phyloP scores from a whole-genome alignment of 1,139 yeast species.

The Debaryomyces singareniensis region DNA sequence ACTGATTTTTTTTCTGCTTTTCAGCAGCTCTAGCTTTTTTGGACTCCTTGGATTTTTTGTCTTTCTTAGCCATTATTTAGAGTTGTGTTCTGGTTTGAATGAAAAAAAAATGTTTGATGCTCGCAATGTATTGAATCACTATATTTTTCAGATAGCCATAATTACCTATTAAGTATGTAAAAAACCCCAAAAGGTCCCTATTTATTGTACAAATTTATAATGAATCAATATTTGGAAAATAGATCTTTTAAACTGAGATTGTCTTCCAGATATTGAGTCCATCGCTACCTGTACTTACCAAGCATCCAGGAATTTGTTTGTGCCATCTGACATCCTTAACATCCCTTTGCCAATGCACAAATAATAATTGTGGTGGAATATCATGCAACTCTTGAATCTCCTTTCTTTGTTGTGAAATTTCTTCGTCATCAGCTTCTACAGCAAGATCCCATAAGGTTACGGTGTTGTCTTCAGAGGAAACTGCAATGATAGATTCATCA shows the following conservation, averaged over 20 bases:
- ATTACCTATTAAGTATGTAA: not conserved
- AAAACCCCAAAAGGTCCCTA: not conserved
- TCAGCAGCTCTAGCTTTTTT: constrained; percentile 86
- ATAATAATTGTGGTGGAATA: constrained; percentile 91
- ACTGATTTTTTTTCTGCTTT: constrained; percentile 68
- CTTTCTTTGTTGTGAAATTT: constrained; percentile 68
- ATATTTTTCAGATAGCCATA: not conserved
- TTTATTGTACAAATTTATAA: constrained; percentile 1
- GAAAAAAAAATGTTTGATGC: not conserved
- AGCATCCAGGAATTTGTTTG: constrained; percentile 90
- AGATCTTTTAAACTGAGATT: constrained; percentile 62
- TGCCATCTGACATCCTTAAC: constrained; percentile 99
- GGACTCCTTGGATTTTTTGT: constrained; percentile 79
- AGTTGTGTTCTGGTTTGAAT: not conserved
- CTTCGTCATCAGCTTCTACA: constrained; percentile 96
- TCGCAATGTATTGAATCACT: not conserved
- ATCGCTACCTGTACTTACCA: constrained; percentile 92
- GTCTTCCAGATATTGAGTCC: constrained; percentile 96
- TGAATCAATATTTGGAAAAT: not conserved
- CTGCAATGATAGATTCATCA: constrained; percentile 93
- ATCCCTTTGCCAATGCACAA: constrained; percentile 97
- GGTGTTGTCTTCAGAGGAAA: constrained; percentile 92
- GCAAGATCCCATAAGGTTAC: constrained; percentile 97
- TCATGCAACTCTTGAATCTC: constrained; percentile 76
- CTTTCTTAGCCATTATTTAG: constrained; percentile 69